phyloP scores from a whole-genome alignment of 257 asterid species.

The Dorcoceras hygrometricum region DNA sequence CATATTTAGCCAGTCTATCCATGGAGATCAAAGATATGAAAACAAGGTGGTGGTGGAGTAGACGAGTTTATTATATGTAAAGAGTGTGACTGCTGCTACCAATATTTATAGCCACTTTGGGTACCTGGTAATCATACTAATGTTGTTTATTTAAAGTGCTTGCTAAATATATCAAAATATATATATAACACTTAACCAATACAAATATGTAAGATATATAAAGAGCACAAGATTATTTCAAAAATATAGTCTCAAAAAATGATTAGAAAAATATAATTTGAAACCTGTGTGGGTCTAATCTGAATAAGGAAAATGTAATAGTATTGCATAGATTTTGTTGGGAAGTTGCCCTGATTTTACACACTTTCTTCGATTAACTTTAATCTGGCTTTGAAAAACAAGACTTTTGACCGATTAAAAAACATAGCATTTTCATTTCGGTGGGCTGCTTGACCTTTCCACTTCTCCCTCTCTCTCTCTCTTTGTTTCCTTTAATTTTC shows the following conservation, averaged over 20 bases:
- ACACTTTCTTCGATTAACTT: not conserved
- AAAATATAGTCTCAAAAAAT: too few species aligned
- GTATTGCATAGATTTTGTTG: not conserved
- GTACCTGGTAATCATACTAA: too few species aligned
- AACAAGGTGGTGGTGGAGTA: not conserved
- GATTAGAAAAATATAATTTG: too few species aligned
- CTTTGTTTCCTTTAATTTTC: not conserved
- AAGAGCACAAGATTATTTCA: too few species aligned
- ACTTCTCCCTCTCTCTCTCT: slow-evolving; percentile 14
- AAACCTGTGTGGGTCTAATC: not conserved
- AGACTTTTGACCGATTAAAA: slow-evolving; percentile 39
- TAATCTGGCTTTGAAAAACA: not conserved
- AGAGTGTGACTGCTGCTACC: not conserved
- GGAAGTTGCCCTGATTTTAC: slow-evolving; percentile 34
- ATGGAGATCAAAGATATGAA: slow-evolving; percentile 16
- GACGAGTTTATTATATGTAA: not conserved
- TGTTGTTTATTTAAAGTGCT: too few species aligned
- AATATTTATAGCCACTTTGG: not conserved
- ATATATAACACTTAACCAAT: too few species aligned
- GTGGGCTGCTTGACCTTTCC: slow-evolving; percentile 66
- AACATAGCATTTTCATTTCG: slow-evolving; percentile 32
- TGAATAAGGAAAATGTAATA: not conserved
- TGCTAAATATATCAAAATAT: too few species aligned
- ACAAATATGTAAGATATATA: not conserved
- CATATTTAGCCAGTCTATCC: slow-evolving; percentile 60